Evolutionary conservation across 345 rosid genomes (phyloP).

Genomic region (Arabidopsis arenosa): DNA sequence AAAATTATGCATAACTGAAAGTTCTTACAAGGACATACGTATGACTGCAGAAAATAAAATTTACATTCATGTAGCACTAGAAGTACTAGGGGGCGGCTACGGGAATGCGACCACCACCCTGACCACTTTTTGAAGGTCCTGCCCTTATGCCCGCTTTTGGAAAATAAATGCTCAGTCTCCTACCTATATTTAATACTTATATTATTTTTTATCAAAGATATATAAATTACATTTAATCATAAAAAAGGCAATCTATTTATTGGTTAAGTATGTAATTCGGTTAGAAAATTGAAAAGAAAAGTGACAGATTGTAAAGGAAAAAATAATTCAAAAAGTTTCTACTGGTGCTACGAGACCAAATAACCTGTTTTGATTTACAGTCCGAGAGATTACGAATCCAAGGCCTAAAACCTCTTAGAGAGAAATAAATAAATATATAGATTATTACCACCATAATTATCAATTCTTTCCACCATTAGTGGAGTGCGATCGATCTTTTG

Average conservation of each 20-base stretch:
- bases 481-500: no score
- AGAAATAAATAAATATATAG: no score
- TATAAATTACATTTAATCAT: neutral
- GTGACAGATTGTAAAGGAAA: no score
- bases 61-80: neutral
- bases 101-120: conserved; percentile 19
- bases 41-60: neutral
- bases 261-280: no score
- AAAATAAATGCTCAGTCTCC: conserved; percentile 6
- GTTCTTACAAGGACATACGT: neutral
- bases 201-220: neutral
- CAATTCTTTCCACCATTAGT: no score
- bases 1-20: neutral
- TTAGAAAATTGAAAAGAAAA: no score
- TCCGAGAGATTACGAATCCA: no score
- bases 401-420: no score
- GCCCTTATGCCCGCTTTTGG: conserved; percentile 8
- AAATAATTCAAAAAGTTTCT: no score
- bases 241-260: neutral
- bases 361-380: no score
- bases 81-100: neutral
- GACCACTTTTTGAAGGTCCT: conserved; percentile 17
- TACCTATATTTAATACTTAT: conserved; percentile 13
- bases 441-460: no score
- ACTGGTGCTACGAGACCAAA: no score